Evolutionary conservation across 2,329 filamentous ascomycete genomes (phyloP).

Genomic region (Periglandula ipomoeae): DNA sequence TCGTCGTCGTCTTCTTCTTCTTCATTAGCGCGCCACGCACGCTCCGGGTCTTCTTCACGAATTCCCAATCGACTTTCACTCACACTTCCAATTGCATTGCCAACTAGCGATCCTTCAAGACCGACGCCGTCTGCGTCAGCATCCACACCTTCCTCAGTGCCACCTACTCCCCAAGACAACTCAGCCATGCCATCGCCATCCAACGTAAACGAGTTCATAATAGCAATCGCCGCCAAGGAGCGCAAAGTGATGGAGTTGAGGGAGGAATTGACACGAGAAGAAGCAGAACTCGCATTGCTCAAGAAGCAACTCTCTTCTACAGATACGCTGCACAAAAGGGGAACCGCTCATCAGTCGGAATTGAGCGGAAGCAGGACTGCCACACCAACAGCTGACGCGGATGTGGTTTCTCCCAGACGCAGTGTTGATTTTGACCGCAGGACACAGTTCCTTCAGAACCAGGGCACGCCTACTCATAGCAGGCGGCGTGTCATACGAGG

Average conservation of each 20-base stretch:
- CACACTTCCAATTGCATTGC: slow-evolving; percentile 50
- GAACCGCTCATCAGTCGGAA: slow-evolving; percentile 23
- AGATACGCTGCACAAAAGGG: slow-evolving; percentile 67
- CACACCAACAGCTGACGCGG: slow-evolving; percentile 16
- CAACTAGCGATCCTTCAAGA: slow-evolving; percentile 41
- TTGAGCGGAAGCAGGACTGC: slow-evolving; percentile 1
- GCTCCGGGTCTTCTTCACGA: slow-evolving; percentile 45
- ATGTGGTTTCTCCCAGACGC: slow-evolving; percentile 26
- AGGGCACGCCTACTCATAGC: slow-evolving; percentile 31
- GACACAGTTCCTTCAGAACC: slow-evolving; percentile 53
- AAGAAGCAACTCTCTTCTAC: slow-evolving; percentile 78
- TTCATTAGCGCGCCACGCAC: slow-evolving; percentile 35
- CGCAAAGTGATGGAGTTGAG: slow-evolving; percentile 80
- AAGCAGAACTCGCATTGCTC: slow-evolving; percentile 63
- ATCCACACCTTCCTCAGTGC: slow-evolving; percentile 29
- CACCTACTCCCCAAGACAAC: slow-evolving; percentile 41
- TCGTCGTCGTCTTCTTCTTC: slow-evolving; percentile 26
- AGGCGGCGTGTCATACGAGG: slow-evolving; percentile 60
- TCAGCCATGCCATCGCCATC: slow-evolving; percentile 34
- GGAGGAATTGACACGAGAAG: slow-evolving; percentile 80
- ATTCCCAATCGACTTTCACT: slow-evolving; percentile 50
- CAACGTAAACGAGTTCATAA: slow-evolving; percentile 64
- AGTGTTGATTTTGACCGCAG: slow-evolving; percentile 62
- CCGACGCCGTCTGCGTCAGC: slow-evolving; percentile 40
- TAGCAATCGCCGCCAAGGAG: slow-evolving; percentile 86